Conservation (phyloP, 2,329 filamentous ascomycete genomes). For the Neofusicoccum cordaticola region DNA sequence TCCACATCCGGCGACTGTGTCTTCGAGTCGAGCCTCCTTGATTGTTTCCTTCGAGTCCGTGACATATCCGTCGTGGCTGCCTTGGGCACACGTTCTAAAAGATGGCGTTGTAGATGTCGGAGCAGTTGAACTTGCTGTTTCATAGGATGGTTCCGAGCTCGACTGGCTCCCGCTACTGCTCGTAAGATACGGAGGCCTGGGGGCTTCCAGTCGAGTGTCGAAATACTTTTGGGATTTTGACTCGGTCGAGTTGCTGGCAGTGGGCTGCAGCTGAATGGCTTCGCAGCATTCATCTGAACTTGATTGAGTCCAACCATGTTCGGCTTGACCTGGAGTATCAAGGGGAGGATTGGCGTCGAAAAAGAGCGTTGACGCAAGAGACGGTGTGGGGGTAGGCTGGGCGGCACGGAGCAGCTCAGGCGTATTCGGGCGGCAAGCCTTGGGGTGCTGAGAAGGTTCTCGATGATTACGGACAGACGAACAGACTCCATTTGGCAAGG, state of each 20-base stretch:
- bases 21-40: neutral
- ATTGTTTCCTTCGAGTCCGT: neutral
- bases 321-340: neutral
- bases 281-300: neutral
- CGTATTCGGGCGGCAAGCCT: neutral
- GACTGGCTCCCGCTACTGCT: neutral
- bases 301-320: neutral
- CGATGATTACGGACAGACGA: neutral
- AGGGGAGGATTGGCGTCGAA: neutral
- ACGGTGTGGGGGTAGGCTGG: neutral
- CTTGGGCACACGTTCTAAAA: neutral
- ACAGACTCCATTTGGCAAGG: neutral
- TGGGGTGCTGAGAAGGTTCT: neutral
- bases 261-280: neutral
- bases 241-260: neutral
- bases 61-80: neutral
- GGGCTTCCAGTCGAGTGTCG: neutral
- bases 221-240: neutral
- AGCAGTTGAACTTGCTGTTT: neutral
- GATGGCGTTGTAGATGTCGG: neutral
- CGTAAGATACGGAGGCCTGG: no score
- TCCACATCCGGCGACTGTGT: constrained; percentile 8
- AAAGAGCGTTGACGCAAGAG: neutral
- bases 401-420: neutral
- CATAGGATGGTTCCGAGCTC: neutral